phyloP scores from a whole-genome alignment of 169 alveolate species.

The Cryptosporidium viatorum region DNA sequence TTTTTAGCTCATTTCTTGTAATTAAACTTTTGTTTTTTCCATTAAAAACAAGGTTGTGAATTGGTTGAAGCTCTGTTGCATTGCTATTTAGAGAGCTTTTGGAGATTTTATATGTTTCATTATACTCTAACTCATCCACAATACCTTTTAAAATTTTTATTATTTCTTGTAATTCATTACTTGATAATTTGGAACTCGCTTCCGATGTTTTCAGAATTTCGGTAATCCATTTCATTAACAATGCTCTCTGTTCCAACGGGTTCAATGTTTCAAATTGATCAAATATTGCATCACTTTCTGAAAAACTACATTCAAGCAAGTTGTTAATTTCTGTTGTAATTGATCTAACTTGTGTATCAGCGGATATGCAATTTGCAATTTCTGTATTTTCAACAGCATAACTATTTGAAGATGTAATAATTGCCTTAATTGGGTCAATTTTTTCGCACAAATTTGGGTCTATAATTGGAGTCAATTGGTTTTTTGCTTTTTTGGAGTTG shows the following conservation, averaged over 20 bases:
- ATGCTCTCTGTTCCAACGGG: conserved; percentile 40
- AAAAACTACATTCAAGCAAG: background rate
- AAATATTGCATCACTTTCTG: conserved; percentile 5
- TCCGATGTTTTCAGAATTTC: background rate
- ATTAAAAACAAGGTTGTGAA: background rate
- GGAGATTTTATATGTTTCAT: background rate
- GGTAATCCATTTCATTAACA: conserved; percentile 49
- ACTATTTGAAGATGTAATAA: background rate
- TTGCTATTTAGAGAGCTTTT: background rate
- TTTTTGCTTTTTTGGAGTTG: background rate
- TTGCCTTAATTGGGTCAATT: conserved; percentile 55
- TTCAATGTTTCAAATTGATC: conserved; percentile 49
- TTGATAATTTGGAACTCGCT: background rate
- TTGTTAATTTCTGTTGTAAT: background rate
- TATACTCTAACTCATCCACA: conserved; percentile 28
- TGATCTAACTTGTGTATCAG: background rate
- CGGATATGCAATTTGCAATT: background rate
- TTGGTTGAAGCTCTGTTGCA: background rate
- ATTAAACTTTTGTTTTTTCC: background rate
- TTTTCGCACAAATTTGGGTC: conserved; percentile 52
- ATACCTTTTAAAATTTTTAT: conserved; percentile 23
- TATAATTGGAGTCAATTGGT: conserved; percentile 15
- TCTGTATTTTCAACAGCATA: background rate
- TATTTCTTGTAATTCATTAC: conserved; percentile 19
- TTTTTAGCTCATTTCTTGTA: background rate